Conservation (phyloP, 108 stramenopile species). For the Nitzschia sp. region DNA sequence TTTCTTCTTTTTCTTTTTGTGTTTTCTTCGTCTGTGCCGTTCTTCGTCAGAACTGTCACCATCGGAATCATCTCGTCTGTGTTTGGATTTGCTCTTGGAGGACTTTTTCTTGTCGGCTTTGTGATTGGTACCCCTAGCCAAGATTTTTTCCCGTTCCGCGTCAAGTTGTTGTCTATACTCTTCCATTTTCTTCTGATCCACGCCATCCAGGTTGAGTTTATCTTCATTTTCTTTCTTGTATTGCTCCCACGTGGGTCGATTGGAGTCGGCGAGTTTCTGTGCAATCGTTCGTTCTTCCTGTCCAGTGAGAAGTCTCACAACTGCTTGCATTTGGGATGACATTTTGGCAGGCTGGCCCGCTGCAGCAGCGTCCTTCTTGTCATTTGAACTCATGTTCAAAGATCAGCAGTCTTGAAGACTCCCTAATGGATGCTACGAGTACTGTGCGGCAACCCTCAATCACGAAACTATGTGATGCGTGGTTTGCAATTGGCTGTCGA, state of each 20-base stretch:
- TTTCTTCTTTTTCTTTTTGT: conserved; percentile 41
- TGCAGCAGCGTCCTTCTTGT: background rate
- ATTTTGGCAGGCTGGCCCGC: conserved; percentile 17
- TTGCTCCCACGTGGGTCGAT: conserved; percentile 96
- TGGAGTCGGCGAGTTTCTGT: conserved; percentile 91
- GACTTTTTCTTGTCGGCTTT: conserved; percentile 40
- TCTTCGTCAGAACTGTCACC: conserved; percentile 23
- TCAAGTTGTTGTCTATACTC: conserved; percentile 91
- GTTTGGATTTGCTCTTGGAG: conserved; percentile 56
- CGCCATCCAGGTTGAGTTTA: conserved; percentile 83
- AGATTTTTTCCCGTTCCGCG: conserved; percentile 72
- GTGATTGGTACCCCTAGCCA: conserved; percentile 72
- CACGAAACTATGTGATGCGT: no score
- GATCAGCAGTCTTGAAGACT: no score
- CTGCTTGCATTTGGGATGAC: conserved; percentile 93
- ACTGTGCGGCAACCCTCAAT: no score
- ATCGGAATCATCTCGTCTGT: conserved; percentile 22
- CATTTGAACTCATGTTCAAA: background rate
- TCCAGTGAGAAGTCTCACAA: conserved; percentile 89
- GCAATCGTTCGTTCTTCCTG: conserved; percentile 88
- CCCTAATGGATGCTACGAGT: no score
- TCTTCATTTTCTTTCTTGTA: conserved; percentile 97
- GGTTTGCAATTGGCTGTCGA: no score
- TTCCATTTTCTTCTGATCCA: conserved; percentile 91
- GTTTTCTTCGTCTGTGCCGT: conserved; percentile 32